Evolutionary conservation across 1,284 basidiomycete genomes (phyloP).

Genomic region (Cystobasidiaceae sp.): DNA sequence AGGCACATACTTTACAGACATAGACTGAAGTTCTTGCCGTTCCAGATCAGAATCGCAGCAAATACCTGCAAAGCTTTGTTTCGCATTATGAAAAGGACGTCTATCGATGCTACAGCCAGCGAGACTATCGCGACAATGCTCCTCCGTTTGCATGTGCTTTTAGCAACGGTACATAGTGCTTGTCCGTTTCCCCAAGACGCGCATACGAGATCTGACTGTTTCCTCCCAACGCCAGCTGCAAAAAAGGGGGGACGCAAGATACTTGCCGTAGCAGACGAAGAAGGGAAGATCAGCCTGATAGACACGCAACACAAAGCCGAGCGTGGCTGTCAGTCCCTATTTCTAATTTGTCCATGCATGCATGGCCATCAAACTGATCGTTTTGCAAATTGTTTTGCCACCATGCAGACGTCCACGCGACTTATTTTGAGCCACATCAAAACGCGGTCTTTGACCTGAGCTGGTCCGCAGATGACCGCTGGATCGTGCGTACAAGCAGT

Average conservation of each 20-base stretch:
- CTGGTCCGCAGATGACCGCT: conserved; percentile 38
- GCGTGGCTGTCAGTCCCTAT: conserved; percentile 31
- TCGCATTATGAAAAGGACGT: conserved; percentile 39
- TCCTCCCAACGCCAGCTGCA: conserved; percentile 18
- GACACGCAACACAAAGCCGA: conserved; percentile 29
- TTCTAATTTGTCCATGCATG: no score
- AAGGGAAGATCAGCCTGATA: conserved; percentile 38
- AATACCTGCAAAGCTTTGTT: conserved; percentile 29
- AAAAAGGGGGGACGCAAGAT: conserved; percentile 38
- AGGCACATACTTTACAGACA: no score
- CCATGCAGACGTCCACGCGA: conserved; percentile 18
- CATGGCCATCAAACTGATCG: background rate
- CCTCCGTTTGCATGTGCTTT: conserved; percentile 40
- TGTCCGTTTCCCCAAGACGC: background rate
- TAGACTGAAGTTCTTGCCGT: no score
- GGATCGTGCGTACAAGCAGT: conserved; percentile 33
- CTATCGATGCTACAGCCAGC: conserved; percentile 32
- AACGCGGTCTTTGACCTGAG: conserved; percentile 42
- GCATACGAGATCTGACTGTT: background rate
- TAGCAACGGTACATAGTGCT: conserved; percentile 32
- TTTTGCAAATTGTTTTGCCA: background rate
- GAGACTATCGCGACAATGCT: conserved; percentile 32
- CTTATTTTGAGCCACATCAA: conserved; percentile 37
- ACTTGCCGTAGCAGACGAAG: conserved; percentile 37
- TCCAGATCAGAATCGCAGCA: conserved; percentile 24